Percentiles rank a stretch among this genome's conserved stretches.
Evolutionary conservation across 2,329 filamentous ascomycete genomes (phyloP).

Genomic region (Arthrobotrys iridis): DNA sequence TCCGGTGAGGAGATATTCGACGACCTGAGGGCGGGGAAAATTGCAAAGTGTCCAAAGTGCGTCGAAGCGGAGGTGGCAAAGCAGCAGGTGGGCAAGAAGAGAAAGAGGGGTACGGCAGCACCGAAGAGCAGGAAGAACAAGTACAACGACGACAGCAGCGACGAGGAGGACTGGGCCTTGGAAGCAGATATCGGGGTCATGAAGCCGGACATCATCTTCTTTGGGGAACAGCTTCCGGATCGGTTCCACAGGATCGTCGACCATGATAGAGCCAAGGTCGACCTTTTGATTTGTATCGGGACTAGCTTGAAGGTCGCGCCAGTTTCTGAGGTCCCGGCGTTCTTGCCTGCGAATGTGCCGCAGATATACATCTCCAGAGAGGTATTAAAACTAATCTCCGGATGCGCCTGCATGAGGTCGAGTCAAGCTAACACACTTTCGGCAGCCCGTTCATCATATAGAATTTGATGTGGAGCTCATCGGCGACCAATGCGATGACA

Average conservation of each 20-base stretch:
- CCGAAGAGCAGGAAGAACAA: slow-evolving; percentile 56
- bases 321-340: slow-evolving; percentile 88
- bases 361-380: slow-evolving; percentile 90
- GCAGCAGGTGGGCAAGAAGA: slow-evolving; percentile 65
- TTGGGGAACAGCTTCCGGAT: slow-evolving; percentile 87
- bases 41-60: slow-evolving; percentile 82
- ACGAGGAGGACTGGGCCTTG: slow-evolving; percentile 59
- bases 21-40: slow-evolving; percentile 77
- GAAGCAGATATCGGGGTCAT: slow-evolving; percentile 62
- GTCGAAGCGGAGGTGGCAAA: slow-evolving; percentile 68
- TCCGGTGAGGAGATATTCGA: slow-evolving; percentile 80
- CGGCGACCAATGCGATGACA: slow-evolving; percentile 86
- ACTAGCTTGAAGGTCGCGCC: slow-evolving; percentile 96
- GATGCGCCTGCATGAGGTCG: slow-evolving; percentile 39
- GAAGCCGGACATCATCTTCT: slow-evolving; percentile 66
- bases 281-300: slow-evolving; percentile 94
- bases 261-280: slow-evolving; percentile 80
- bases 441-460: slow-evolving; percentile 79
- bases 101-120: slow-evolving; percentile 61
- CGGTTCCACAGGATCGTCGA: slow-evolving; percentile 84
- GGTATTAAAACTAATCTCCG: slow-evolving; percentile 62
- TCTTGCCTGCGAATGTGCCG: slow-evolving; percentile 79
- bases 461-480: slow-evolving; percentile 96
- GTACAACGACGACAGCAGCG: slow-evolving; percentile 56
- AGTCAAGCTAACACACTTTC: slow-evolving; percentile 4